Evolutionary conservation across 768 basidiomycete genomes (phyloP), one percentile per base, ranked within the genome.

Genomic region (Mycena kentingensis): DNA sequence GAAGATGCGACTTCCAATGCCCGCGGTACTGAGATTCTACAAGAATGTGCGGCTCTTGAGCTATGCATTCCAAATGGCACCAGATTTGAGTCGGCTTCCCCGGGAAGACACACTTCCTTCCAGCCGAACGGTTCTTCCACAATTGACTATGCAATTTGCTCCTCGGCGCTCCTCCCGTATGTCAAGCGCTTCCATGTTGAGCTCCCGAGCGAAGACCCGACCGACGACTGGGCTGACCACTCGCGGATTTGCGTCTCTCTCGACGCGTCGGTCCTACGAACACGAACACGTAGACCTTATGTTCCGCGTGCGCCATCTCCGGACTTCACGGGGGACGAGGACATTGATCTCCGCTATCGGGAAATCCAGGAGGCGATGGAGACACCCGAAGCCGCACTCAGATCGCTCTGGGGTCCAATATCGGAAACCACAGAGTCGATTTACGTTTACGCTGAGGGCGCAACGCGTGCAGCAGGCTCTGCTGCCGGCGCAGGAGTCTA

Each of bases 51-150:
- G 10, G 32, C 10, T 4, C n/a, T 24, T 27, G 29, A 38, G 2
- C 43, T 52, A 2, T 45, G 43, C n/a, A 46, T 52, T 13, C 24
- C 46, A 3, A 52, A 52, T 18, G 51, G 51, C 3, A 52, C 51
- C 12, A 13, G 31, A 4, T 15, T 51, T 4, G 50, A 51, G 42
- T 43, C 31, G 2, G 43, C 32, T 11, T 36, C 43, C 3, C 50
- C 50, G 1, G 50, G 50, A 13, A 31, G 50, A 21, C 45, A n/a
- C 24, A 52, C 50, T 1, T 52, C 50, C 2, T 38, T n/a, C 16
- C 50, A 52, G 26, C 43, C 43, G 5, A 15, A 11, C 11, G 42
- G 43, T 5, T 6, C 42, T 5, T 52, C 50, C 16, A 45, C 34
- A 18, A 52, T 52, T 27, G 50, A 52, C 35, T 52, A 44, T 13